These are phyloP conservation scores for Fonsecaea pugnacius DNA, from an alignment of 2,329 filamentous ascomycete genomes.

Conservation along the genomic window DNA sequence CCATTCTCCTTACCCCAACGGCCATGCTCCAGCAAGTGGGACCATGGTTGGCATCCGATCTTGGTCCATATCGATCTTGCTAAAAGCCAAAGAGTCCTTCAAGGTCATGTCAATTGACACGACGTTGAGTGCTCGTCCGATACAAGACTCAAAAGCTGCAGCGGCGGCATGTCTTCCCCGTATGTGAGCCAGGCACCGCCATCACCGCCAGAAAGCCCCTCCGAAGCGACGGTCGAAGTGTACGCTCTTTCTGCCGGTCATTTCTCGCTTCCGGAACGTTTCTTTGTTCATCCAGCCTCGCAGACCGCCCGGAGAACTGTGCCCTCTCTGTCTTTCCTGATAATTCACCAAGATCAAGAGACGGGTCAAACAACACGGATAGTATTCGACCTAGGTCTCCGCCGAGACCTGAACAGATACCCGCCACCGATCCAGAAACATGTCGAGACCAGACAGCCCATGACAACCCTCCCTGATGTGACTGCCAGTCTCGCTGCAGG, in stretches of 20 bases:
- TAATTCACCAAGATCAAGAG: conserved; percentile 36
- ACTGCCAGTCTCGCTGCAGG: conserved; percentile 44
- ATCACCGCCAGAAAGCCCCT: conserved; percentile 31
- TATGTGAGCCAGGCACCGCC: conserved; percentile 29
- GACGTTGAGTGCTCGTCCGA: not conserved
- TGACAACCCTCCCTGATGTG: conserved; percentile 38
- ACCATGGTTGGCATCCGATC: conserved; percentile 19
- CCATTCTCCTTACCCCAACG: conserved; percentile 16
- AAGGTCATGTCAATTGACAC: conserved; percentile 14
- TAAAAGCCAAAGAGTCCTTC: conserved; percentile 1
- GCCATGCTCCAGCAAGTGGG: conserved; percentile 23
- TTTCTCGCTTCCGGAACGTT: conserved; percentile 39
- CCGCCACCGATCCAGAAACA: conserved; percentile 37
- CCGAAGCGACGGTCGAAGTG: conserved; percentile 40
- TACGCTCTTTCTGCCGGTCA: conserved; percentile 45
- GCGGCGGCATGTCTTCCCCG: conserved; percentile 29
- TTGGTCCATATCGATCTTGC: conserved; percentile 17
- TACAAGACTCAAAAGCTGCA: not conserved
- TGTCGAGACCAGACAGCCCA: conserved; percentile 37
- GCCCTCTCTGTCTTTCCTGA: conserved; percentile 41
- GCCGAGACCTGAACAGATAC: conserved; percentile 37
- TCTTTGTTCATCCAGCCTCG: conserved; percentile 39
- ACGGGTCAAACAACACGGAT: conserved; percentile 35
- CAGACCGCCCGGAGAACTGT: conserved; percentile 37
- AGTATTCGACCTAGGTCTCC: conserved; percentile 41